phyloP scores from a whole-genome alignment of 2,329 filamentous ascomycete genomes.

The Colletotrichum trifolii region DNA sequence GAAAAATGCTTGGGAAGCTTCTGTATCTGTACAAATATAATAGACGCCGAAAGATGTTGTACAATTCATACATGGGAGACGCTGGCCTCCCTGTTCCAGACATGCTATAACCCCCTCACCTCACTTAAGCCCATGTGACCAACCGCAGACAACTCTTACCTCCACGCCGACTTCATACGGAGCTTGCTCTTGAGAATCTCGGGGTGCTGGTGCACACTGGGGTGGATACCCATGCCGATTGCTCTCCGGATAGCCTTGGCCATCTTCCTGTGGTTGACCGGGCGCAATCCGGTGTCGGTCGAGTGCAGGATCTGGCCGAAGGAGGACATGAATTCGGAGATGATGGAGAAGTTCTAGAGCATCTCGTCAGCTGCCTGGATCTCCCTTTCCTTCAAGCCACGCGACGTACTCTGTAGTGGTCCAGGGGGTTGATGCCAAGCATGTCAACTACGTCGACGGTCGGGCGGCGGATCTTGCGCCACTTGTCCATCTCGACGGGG shows the following conservation, averaged over 20 bases:
- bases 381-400: neutral
- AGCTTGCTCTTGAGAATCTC: slow-evolving; percentile 71
- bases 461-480: slow-evolving; percentile 68
- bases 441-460: slow-evolving; percentile 81
- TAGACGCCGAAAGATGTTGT: slow-evolving; percentile 40
- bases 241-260: slow-evolving; percentile 91
- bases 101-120: neutral
- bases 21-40: slow-evolving; percentile 39
- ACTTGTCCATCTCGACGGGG: slow-evolving; percentile 82
- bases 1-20: slow-evolving; percentile 36
- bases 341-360: slow-evolving; percentile 86
- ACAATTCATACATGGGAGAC: slow-evolving; percentile 37
- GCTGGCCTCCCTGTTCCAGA: neutral
- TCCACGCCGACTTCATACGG: slow-evolving; percentile 18
- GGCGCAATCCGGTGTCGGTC: slow-evolving; percentile 81
- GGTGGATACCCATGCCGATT: slow-evolving; percentile 91
- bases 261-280: slow-evolving; percentile 91
- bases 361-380: neutral
- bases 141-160: slow-evolving; percentile 5
- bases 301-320: slow-evolving; percentile 87
- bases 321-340: slow-evolving; percentile 87
- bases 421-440: slow-evolving; percentile 81
- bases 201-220: slow-evolving; percentile 89
- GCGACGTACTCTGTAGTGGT: slow-evolving; percentile 83
- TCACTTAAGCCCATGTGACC: neutral